Percentiles rank a stretch among this genome's conserved stretches.
Evolutionary conservation across 139 green algal genomes (phyloP).

Genomic region (Pleodorina starrii): DNA sequence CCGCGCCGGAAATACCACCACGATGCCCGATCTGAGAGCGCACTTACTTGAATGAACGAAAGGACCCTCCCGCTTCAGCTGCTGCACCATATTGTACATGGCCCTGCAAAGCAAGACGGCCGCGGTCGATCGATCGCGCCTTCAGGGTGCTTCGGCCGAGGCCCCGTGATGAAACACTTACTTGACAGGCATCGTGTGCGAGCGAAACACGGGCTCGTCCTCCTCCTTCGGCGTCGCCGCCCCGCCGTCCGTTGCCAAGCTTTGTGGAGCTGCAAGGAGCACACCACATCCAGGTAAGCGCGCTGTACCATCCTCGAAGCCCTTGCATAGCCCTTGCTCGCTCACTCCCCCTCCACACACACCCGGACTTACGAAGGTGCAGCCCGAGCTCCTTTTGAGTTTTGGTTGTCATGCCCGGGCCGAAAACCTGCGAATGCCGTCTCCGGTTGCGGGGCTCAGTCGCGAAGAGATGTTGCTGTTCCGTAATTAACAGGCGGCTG

Average conservation of each 20-base stretch:
- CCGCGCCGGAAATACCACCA: no score
- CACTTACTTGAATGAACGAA: background rate
- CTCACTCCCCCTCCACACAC: no score
- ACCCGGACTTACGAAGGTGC: conserved; percentile 41
- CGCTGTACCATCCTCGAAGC: background rate
- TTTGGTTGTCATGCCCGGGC: conserved; percentile 31
- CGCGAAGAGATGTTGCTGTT: conserved; percentile 60
- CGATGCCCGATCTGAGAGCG: background rate
- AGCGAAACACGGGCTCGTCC: conserved; percentile 49
- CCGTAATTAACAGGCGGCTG: conserved; percentile 77
- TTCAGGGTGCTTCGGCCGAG: no score
- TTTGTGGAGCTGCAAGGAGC: background rate
- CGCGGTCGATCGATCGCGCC: background rate
- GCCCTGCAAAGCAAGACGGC: background rate
- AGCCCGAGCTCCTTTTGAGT: conserved; percentile 42
- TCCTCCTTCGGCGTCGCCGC: background rate
- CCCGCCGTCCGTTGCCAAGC: background rate
- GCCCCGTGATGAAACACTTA: background rate
- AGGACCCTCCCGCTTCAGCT: conserved; percentile 38
- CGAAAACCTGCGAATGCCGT: conserved; percentile 48
- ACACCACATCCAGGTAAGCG: background rate
- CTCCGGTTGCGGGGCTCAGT: conserved; percentile 58
- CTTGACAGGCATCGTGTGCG: conserved; percentile 58
- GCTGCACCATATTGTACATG: conserved; percentile 57
- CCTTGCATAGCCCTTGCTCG: background rate